Base-by-base conservation (phyloP, 2,329 filamentous ascomycete species). In the Ophiostoma himal-ulmi region DNA sequence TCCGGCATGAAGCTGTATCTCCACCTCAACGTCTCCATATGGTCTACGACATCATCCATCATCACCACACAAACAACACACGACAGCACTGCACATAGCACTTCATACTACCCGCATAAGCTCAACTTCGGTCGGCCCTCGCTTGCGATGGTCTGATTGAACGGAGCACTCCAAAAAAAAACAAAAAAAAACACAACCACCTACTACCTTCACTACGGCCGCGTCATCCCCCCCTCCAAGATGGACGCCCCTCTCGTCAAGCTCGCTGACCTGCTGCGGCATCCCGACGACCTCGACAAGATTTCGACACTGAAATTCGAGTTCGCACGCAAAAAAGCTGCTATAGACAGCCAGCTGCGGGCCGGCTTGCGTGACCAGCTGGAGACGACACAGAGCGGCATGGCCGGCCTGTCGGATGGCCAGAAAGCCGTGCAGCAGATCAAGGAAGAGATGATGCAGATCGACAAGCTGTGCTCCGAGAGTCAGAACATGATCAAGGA, bases 371-470 rank as follows among this genome's bases (percentile, higher is more conserved):
- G 92, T 76, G 93, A 97, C 77, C 95, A 99, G 84, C 87, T 99
- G 71, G 92, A 97, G 81, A 91, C 94, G 70, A 97, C 95, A 13
- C 94, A 98, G 82, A 87, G 91, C 75, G 95, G 95, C 79, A 97
- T 99, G 89, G 90, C 83, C 74, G 91, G 91, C 73, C 89, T 99
- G 74, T 88, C 88, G 64, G 93, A 97, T 78, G 94, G 94, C 70
- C 94, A 98, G 80, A 91, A 94, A 79, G 92, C 92, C 72, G 92
- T 99, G 48, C 91, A 92, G 78, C 88, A 91, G 76, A 97, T 97
- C 81, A 97, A 96, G 80, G 94, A 98, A 75, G 95, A 99, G 82
- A 95, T 99, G 88, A 93, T 96, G 84, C 96, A 94, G 81, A 98
- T 99, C 77, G 95, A 99, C 83, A 93, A 92, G 81, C 87, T 99